These are phyloP conservation scores for Kockiozyma suomiensis DNA, from an alignment of 805 yeast species.

Conservation along the genomic window DNA sequence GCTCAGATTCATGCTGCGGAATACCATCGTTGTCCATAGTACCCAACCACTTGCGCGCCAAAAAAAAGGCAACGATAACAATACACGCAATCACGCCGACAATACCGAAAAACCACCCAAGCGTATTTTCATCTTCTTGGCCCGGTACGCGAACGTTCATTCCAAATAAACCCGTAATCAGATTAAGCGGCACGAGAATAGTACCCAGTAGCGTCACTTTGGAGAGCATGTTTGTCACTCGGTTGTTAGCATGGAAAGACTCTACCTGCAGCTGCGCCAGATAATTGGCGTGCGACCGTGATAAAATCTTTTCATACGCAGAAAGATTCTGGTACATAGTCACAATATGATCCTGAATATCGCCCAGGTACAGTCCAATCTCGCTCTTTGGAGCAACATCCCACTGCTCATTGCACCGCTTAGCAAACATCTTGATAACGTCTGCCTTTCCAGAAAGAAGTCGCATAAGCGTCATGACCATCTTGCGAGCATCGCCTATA, in stretches of 20 bases:
- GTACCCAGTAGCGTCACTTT: slow-evolving; percentile 91
- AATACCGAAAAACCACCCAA: slow-evolving; percentile 72
- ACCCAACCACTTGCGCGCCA: slow-evolving; percentile 42
- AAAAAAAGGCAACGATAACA: slow-evolving; percentile 46
- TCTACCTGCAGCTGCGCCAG: slow-evolving; percentile 93
- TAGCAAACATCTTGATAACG: slow-evolving; percentile 93
- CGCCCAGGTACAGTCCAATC: slow-evolving; percentile 88
- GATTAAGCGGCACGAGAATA: slow-evolving; percentile 81
- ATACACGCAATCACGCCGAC: slow-evolving; percentile 54
- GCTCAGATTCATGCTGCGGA: slow-evolving; percentile 1
- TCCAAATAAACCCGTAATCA: slow-evolving; percentile 90
- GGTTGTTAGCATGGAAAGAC: slow-evolving; percentile 81
- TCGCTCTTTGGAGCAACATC: slow-evolving; percentile 73
- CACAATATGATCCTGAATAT: slow-evolving; percentile 94
- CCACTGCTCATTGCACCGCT: slow-evolving; percentile 81
- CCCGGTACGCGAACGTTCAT: slow-evolving; percentile 95
- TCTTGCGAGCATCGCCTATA: slow-evolving; percentile 87
- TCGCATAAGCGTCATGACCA: slow-evolving; percentile 90
- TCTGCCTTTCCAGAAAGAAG: slow-evolving; percentile 91
- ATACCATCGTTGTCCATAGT: not conserved
- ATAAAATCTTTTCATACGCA: slow-evolving; percentile 89
- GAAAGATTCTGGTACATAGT: slow-evolving; percentile 91
- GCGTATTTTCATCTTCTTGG: slow-evolving; percentile 44
- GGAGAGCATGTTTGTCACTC: slow-evolving; percentile 82
- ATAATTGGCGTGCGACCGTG: slow-evolving; percentile 89